Percentiles rank a stretch among this genome's conserved stretches.
These are phyloP conservation scores for Elaeis oleifera DNA, from an alignment of 202 grass and related monocot species.

Conservation along the genomic window DNA sequence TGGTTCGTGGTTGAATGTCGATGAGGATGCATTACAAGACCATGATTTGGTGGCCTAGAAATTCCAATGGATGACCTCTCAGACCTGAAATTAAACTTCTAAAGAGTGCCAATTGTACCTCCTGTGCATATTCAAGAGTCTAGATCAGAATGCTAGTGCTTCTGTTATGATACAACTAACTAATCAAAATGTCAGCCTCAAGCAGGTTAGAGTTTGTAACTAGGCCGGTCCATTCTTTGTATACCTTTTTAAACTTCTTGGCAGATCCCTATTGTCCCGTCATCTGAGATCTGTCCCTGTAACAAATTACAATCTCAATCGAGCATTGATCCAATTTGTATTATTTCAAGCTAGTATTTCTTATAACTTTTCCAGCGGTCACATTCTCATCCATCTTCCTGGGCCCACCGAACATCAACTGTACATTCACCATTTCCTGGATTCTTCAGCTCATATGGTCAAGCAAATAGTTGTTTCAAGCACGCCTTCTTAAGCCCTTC, in stretches of 20 bases:
- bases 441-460: no score
- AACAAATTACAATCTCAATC: constrained; percentile 15
- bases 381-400: no score
- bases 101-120: constrained; percentile 24
- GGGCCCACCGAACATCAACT: no score
- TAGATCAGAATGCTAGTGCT: constrained; percentile 28
- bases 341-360: constrained; percentile 3
- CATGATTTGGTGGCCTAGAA: constrained; percentile 58
- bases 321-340: constrained; percentile 5
- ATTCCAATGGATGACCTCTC: constrained; percentile 80
- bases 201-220: constrained; percentile 24
- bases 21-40: constrained; percentile 62
- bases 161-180: constrained; percentile 16
- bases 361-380: background rate
- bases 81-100: constrained; percentile 59
- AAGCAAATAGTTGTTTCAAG: no score
- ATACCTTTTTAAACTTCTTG: constrained; percentile 16
- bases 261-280: constrained; percentile 25
- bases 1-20: constrained; percentile 62
- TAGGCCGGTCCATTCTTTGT: constrained; percentile 29
- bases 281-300: constrained; percentile 30
- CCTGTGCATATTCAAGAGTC: constrained; percentile 32
- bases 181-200: constrained; percentile 15
- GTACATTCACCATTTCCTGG: no score
- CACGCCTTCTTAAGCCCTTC: no score